Evolutionary conservation across 768 basidiomycete species (phyloP), one percentile per base, ranked within the genome.

Genomic region (Lentinula aciculospora): DNA sequence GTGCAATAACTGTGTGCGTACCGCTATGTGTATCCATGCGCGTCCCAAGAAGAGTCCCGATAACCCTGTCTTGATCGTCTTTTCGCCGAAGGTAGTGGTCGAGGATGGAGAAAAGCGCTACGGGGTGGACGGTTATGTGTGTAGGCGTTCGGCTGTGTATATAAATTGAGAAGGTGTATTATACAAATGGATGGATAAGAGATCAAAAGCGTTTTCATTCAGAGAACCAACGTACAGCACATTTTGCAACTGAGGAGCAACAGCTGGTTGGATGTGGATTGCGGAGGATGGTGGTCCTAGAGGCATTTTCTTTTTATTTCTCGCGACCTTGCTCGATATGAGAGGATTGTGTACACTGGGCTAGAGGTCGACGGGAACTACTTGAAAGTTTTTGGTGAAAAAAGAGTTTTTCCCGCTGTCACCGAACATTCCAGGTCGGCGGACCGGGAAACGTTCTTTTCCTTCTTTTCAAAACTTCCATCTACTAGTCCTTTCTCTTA

Each of bases 11-110:
- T n/a, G n/a, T n/a, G n/a, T n/a, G n/a, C n/a, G n/a, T n/a, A n/a
- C n/a, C n/a, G n/a, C n/a, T n/a, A n/a, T n/a, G n/a, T 51, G 78
- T 76, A 47, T 79, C 80, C 7, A 23, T 32, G 51, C 96, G 84
- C 53, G 81, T 82, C 17, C 96, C 96, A 23, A 98, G 86, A 28
- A 98, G 84, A 0, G 96, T 97, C 21, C 96, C 96, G 69, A 98
- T 96, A 17, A 98, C 96, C 58, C 95, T 86, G 59, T 87, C 86
- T 65, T 94, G 89, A 27, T 77, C 71, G 63, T 89, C 85, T 39
- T 83, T 86, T 60, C 93, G 84, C 17, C 96, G 89, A 53, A 98
- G 85, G 73, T 94, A 95, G 77, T 98, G 95, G 74, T 97, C 95
- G 63, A 98, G 86, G 76, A 98, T 92, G 54, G 93, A 88, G 70